Evolutionary conservation across 78 protist species (phyloP).

Genomic region (Cyanophora paradoxa): DNA sequence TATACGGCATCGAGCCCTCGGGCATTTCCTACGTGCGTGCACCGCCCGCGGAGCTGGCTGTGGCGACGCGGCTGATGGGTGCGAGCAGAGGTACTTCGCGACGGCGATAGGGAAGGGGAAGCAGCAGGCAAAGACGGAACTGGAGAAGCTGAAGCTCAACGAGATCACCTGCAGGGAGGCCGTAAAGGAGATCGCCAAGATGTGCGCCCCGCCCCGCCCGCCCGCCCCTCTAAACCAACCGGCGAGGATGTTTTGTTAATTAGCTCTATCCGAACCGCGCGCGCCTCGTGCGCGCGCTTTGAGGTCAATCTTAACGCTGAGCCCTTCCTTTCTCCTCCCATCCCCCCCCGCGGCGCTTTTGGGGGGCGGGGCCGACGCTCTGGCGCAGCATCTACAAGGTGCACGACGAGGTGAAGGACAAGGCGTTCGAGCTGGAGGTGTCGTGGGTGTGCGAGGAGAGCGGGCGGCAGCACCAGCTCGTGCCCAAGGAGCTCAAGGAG

Average conservation of each 20-base stretch:
- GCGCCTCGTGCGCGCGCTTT: too few species aligned
- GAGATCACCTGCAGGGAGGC: constrained; percentile 77
- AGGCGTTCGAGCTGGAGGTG: constrained; percentile 88
- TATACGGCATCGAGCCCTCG: constrained; percentile 90
- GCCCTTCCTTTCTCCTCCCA: neutral
- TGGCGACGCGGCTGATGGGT: neutral
- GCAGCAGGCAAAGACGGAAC: constrained; percentile 85
- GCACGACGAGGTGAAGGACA: constrained; percentile 92
- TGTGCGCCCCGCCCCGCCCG: constrained; percentile 38
- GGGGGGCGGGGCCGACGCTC: neutral
- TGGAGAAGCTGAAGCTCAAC: constrained; percentile 77
- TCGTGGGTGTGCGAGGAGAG: constrained; percentile 75
- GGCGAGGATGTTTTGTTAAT: neutral
- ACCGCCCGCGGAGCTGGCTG: neutral
- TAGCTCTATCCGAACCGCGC: too few species aligned
- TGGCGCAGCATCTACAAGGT: constrained; percentile 61
- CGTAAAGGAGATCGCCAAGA: constrained; percentile 69
- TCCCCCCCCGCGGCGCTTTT: neutral
- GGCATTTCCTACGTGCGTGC: constrained; percentile 57
- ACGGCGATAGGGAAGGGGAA: constrained; percentile 85
- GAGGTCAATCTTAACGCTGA: neutral
- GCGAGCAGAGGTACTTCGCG: constrained; percentile 60
- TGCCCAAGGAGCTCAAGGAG: constrained; percentile 23
- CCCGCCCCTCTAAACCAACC: neutral
- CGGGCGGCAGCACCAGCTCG: constrained; percentile 7